Percentiles rank a stretch among this genome's conserved stretches.
Evolutionary conservation across 1,139 yeast genomes (phyloP).

Genomic region (Lodderomyces margitis): DNA sequence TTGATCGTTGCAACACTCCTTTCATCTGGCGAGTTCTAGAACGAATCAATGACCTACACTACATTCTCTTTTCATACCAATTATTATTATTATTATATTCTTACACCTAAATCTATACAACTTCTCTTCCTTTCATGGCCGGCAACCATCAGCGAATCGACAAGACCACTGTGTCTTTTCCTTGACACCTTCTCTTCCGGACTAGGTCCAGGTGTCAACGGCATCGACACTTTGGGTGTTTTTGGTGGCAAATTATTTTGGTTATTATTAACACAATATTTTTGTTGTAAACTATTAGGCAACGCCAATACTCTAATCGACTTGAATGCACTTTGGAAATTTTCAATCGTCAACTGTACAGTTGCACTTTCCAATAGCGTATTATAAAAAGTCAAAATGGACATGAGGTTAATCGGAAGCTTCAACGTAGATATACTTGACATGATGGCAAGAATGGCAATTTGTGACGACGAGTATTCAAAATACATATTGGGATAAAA

Average conservation of each 20-base stretch:
- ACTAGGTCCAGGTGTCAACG: slow-evolving; percentile 6
- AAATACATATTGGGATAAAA: slow-evolving; percentile 61
- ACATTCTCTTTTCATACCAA: not conserved
- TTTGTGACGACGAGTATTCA: slow-evolving; percentile 52
- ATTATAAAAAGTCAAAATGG: slow-evolving; percentile 23
- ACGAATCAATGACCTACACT: too few species aligned
- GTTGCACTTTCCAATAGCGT: slow-evolving; percentile 19
- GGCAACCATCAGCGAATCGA: slow-evolving; percentile 1
- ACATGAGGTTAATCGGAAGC: slow-evolving; percentile 27
- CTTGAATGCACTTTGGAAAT: slow-evolving; percentile 12
- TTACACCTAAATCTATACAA: slow-evolving; percentile 5
- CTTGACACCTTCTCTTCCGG: slow-evolving; percentile 4
- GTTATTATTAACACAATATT: slow-evolving; percentile 2
- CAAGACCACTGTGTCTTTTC: slow-evolving; percentile 2
- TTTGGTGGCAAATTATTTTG: slow-evolving; percentile 3
- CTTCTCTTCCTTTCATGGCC: slow-evolving; percentile 1
- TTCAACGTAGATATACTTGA: slow-evolving; percentile 26
- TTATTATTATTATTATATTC: slow-evolving; percentile 1
- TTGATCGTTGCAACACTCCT: too few species aligned
- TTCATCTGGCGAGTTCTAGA: too few species aligned
- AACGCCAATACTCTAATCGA: slow-evolving; percentile 6
- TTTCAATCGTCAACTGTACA: slow-evolving; percentile 2
- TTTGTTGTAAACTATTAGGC: slow-evolving; percentile 6
- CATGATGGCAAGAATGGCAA: slow-evolving; percentile 53
- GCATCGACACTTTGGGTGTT: slow-evolving; percentile 6